Percentiles rank a stretch among this genome's conserved stretches.
Conservation (phyloP, 441 rosid species). For the Erodium trifolium region DNA sequence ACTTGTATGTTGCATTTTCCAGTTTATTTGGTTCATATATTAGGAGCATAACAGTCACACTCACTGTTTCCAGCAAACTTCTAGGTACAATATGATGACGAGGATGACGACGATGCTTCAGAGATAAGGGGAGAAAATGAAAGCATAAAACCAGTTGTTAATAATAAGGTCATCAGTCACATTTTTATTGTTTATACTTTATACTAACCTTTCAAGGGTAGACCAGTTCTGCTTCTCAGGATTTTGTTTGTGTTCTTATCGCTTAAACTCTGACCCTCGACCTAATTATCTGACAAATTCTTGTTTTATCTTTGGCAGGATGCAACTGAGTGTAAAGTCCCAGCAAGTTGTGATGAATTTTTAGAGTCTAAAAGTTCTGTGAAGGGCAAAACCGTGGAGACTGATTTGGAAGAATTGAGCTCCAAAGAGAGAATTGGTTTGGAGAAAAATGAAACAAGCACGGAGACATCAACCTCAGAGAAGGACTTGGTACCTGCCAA, state of each 20-base stretch:
- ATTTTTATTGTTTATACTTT: not conserved
- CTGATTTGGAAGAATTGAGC: too few species aligned
- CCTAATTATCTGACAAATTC: conserved; percentile 4
- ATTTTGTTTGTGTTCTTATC: not conserved
- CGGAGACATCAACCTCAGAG: conserved; percentile 41
- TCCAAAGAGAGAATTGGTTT: too few species aligned
- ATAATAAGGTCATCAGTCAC: conserved; percentile 34
- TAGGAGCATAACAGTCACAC: not conserved
- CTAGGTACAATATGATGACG: conserved; percentile 57
- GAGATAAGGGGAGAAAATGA: conserved; percentile 61
- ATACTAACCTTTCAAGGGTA: not conserved
- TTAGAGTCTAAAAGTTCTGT: conserved; percentile 31
- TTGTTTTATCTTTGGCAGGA: conserved; percentile 29
- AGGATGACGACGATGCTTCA: conserved; percentile 27
- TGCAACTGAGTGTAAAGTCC: conserved; percentile 25
- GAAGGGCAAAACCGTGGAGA: conserved; percentile 43
- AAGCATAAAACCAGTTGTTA: conserved; percentile 24
- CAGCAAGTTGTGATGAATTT: conserved; percentile 26
- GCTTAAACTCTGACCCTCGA: not conserved
- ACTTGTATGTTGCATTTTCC: conserved; percentile 41
- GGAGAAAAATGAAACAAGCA: too few species aligned
- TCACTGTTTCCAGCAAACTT: conserved; percentile 18
- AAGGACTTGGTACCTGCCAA: conserved; percentile 39
- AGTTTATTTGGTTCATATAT: not conserved
- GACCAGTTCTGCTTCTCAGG: not conserved